phyloP scores from a whole-genome alignment of 1,284 basidiomycete genomes.

The Rhodotorula sp. region DNA sequence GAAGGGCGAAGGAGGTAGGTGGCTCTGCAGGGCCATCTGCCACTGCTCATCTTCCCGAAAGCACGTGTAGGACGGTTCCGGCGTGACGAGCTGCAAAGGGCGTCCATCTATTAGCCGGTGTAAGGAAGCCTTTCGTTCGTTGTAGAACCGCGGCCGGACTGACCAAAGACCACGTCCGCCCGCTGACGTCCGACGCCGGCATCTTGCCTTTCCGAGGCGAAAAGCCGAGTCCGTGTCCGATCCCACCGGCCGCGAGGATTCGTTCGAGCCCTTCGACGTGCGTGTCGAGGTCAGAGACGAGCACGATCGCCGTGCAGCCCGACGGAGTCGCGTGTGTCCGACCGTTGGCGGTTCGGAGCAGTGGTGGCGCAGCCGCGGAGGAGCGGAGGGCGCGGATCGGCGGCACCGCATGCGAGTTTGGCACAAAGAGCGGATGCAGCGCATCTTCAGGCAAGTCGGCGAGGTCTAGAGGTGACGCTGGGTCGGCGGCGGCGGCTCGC shows the following conservation, averaged over 20 bases:
- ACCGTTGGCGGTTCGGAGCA: slow-evolving; percentile 9
- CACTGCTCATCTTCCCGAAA: slow-evolving; percentile 41
- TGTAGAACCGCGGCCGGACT: slow-evolving; percentile 54
- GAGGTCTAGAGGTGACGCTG: neutral
- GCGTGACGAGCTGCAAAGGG: slow-evolving; percentile 14
- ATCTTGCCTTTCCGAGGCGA: slow-evolving; percentile 49
- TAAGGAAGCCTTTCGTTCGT: slow-evolving; percentile 2
- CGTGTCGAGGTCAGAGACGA: slow-evolving; percentile 58
- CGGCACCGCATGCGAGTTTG: slow-evolving; percentile 62
- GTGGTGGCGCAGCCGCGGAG: too few relatives aligned
- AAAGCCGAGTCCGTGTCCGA: slow-evolving; percentile 33
- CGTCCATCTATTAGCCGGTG: neutral
- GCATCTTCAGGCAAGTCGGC: neutral
- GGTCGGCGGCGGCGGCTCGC: neutral
- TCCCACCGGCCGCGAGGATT: slow-evolving; percentile 61
- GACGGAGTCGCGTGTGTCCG: slow-evolving; percentile 17
- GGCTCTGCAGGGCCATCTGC: slow-evolving; percentile 55
- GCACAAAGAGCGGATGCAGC: slow-evolving; percentile 24
- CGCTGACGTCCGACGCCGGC: slow-evolving; percentile 48
- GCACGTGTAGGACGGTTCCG: slow-evolving; percentile 42
- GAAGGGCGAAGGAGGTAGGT: slow-evolving; percentile 52
- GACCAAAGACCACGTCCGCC: slow-evolving; percentile 57
- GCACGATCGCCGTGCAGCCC: slow-evolving; percentile 52
- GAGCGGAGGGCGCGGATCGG: slow-evolving; percentile 51
- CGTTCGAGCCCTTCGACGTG: slow-evolving; percentile 58